Conservation (phyloP, 2,329 filamentous ascomycete species). For the Epichloe sibirici region DNA sequence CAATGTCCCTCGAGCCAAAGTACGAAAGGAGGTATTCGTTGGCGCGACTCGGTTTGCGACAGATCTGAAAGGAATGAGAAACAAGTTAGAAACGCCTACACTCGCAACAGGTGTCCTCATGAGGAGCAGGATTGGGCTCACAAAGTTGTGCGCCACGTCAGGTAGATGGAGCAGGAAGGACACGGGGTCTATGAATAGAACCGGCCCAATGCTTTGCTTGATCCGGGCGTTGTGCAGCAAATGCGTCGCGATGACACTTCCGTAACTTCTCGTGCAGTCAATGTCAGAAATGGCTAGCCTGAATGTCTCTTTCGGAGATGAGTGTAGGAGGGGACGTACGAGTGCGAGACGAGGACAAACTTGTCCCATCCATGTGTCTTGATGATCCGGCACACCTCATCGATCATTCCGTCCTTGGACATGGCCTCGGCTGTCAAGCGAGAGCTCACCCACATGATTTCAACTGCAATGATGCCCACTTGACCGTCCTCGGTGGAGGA, state of each 20-base stretch:
- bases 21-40: conserved; percentile 49
- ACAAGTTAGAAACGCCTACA: too few relatives aligned
- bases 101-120: too few relatives aligned
- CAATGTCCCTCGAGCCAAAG: conserved; percentile 46
- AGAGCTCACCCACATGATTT: conserved; percentile 46
- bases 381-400: conserved; percentile 40
- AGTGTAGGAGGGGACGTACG: conserved; percentile 12
- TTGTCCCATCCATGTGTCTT: conserved; percentile 35
- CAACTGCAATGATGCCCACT: conserved; percentile 44
- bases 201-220: conserved; percentile 27
- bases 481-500: conserved; percentile 26
- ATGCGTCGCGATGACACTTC: conserved; percentile 42
- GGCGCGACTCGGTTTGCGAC: conserved; percentile 28
- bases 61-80: conserved; percentile 16
- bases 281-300: too few relatives aligned
- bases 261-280: conserved; percentile 25
- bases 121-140: conserved; percentile 4
- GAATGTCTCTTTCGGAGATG: too few relatives aligned
- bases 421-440: conserved; percentile 40
- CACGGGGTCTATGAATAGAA: conserved; percentile 48
- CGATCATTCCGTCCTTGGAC: conserved; percentile 32
- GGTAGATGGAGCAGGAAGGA: conserved; percentile 48
- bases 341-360: conserved; percentile 41
- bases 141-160: conserved; percentile 52
- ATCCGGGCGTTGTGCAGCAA: conserved; percentile 32